These are phyloP conservation scores for Penicillium parvum DNA, from an alignment of 495 filamentous ascomycete species.

Conservation along the genomic window DNA sequence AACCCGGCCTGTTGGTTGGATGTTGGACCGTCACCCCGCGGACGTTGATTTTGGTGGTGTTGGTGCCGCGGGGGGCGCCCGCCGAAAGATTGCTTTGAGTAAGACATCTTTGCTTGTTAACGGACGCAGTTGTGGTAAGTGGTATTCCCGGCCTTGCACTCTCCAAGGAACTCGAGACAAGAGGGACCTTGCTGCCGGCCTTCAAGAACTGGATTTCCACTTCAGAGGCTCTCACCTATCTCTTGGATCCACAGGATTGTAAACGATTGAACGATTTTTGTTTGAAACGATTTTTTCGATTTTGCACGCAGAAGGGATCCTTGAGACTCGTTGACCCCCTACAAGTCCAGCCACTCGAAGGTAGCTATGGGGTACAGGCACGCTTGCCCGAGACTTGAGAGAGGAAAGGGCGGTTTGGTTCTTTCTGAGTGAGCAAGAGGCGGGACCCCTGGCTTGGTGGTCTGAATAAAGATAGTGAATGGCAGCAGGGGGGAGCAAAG, in stretches of 20 bases:
- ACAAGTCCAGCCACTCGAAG: constrained; percentile 16
- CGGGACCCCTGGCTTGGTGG: no score
- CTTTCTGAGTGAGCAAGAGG: constrained; percentile 1
- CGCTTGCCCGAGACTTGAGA: constrained; percentile 3
- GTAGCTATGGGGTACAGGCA: constrained; percentile 4
- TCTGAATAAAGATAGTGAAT: no score
- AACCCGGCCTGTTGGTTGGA: constrained; percentile 8
- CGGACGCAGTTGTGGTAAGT: not conserved
- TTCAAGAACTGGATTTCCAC: constrained; percentile 15
- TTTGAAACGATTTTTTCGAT: not conserved
- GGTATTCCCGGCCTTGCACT: not conserved
- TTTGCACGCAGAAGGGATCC: constrained; percentile 8
- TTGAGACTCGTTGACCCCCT: constrained; percentile 9
- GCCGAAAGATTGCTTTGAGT: not conserved
- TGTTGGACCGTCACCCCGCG: constrained; percentile 8
- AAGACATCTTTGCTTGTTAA: constrained; percentile 1
- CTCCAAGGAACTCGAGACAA: constrained; percentile 1
- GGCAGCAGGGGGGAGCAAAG: no score
- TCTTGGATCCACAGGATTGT: constrained; percentile 5
- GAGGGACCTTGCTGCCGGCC: constrained; percentile 3
- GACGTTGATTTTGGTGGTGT: not conserved
- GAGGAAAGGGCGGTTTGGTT: not conserved
- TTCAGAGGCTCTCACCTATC: constrained; percentile 11
- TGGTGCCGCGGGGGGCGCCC: not conserved
- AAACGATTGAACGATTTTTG: constrained; percentile 5